Percentiles rank a stretch among this genome's conserved stretches.
phyloP scores from a whole-genome alignment of 768 basidiomycete genomes.

The Mrakia frigida region DNA sequence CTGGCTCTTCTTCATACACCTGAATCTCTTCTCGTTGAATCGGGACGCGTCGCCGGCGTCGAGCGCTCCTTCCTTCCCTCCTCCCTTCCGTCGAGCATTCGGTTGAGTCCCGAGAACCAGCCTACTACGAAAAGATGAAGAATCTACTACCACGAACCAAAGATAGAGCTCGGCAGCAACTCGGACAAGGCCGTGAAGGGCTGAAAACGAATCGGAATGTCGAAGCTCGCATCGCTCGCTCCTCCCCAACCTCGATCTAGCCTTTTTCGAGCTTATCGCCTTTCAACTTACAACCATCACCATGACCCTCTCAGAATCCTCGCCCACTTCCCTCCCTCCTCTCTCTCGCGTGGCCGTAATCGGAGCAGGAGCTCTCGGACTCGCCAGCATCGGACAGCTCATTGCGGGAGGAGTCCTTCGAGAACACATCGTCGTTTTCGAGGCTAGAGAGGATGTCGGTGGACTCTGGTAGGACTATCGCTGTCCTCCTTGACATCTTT shows the following conservation, averaged over 20 bases:
- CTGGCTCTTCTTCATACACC: too few relatives aligned
- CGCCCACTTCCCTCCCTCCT: slow-evolving; percentile 10
- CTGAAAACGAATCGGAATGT: too few relatives aligned
- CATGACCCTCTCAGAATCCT: background rate
- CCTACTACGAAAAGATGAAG: background rate
- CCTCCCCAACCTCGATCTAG: too few relatives aligned
- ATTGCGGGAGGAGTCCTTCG: slow-evolving; percentile 12
- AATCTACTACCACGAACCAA: too few relatives aligned
- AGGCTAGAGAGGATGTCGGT: slow-evolving; percentile 28
- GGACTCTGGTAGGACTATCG: slow-evolving; percentile 22
- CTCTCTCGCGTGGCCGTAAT: slow-evolving; percentile 19
- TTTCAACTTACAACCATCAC: background rate
- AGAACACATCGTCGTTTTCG: slow-evolving; percentile 17
- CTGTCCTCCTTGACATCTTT: too few relatives aligned
- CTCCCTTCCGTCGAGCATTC: background rate
- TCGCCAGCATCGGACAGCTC: slow-evolving; percentile 15
- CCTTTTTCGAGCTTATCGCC: too few relatives aligned
- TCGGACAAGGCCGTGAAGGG: too few relatives aligned
- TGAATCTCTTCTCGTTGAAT: background rate
- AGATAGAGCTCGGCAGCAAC: too few relatives aligned
- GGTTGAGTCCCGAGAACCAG: too few relatives aligned
- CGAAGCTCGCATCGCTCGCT: too few relatives aligned
- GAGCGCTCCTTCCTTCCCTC: background rate
- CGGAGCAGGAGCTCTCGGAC: slow-evolving; percentile 22
- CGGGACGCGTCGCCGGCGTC: background rate